Conservation (phyloP, 176 grass and related monocot species). For the Hordeum vulgare region MorexV3_pseudomolecules_assembly NC_058520.1:69790930-69791429, state of each 20-base stretch:
- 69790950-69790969: background rate
- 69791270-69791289: background rate
- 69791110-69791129: background rate
- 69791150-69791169: background rate
- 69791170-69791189: background rate
- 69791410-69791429: background rate
- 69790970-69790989: background rate
- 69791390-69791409: background rate
- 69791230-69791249: conserved; percentile 21
- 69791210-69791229: conserved; percentile 17
- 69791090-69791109: background rate
- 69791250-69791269: background rate
- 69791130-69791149: background rate
- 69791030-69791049: background rate
- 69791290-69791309: too few relatives aligned
- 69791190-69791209: background rate
- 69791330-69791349: background rate
- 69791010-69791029: background rate
- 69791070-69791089: background rate
- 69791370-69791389: background rate
- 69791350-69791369: background rate
- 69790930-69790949: background rate
- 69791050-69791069: background rate
- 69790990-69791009: background rate
- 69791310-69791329: background rate